Evolutionary conservation across 768 basidiomycete genomes (phyloP).

Genomic region (Coprinellus aureogranulatus): DNA sequence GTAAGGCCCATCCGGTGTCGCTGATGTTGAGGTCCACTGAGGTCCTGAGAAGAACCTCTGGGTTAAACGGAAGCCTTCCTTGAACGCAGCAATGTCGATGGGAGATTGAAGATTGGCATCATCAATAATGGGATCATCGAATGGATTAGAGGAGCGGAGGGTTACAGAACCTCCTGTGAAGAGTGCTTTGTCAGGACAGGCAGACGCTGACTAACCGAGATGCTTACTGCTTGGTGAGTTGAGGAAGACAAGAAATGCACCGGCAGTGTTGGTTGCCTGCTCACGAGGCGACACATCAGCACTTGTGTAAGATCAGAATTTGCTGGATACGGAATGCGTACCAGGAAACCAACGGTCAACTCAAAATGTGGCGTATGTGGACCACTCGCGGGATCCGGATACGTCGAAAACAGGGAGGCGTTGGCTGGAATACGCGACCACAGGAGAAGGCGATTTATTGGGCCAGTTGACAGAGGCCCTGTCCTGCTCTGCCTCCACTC

Average conservation of each 20-base stretch:
- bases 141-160: neutral
- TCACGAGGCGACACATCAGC: too few relatives aligned
- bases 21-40: too few relatives aligned
- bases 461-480: constrained; percentile 18
- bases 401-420: constrained; percentile 15
- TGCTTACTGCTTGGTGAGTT: too few relatives aligned
- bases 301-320: too few relatives aligned
- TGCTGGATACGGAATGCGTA: neutral
- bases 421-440: constrained; percentile 20
- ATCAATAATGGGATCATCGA: constrained; percentile 7
- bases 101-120: constrained; percentile 1
- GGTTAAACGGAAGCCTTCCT: constrained; percentile 12
- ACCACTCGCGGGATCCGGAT: constrained; percentile 22
- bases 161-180: neutral
- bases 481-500: constrained; percentile 20
- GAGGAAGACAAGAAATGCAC: too few relatives aligned
- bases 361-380: constrained; percentile 19
- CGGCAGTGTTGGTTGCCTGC: too few relatives aligned
- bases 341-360: neutral
- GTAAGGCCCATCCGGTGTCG: constrained; percentile 6
- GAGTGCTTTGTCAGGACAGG: too few relatives aligned
- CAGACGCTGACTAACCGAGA: too few relatives aligned
- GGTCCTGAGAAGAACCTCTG: constrained; percentile 4
- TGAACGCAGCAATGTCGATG: constrained; percentile 9
- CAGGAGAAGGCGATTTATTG: constrained; percentile 16